phyloP scores from a whole-genome alignment of 495 filamentous ascomycete genomes.

The Penicillium egyptiacum region DNA sequence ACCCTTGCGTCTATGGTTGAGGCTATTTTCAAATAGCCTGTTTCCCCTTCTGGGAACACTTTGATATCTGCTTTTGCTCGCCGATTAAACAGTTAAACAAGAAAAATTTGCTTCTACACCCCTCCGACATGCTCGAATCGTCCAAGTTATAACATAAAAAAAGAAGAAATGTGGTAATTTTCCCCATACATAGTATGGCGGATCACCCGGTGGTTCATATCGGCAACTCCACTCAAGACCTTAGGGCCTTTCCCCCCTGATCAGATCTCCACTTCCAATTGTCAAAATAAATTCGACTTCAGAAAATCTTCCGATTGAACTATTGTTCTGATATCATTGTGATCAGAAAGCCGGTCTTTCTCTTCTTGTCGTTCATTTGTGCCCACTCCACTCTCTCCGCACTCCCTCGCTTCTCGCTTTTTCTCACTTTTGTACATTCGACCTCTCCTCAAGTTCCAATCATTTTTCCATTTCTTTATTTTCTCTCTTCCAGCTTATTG shows the following conservation, averaged over 20 bases:
- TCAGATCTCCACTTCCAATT: conserved; percentile 10
- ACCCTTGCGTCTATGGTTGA: conserved; percentile 2
- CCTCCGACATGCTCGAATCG: background rate
- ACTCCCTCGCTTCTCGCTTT: conserved; percentile 6
- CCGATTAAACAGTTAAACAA: no score
- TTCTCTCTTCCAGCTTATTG: background rate
- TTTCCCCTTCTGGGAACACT: background rate
- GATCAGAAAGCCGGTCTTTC: conserved; percentile 11
- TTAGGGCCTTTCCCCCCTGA: conserved; percentile 7
- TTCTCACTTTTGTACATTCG: background rate
- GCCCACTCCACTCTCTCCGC: conserved; percentile 1
- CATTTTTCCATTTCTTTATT: conserved; percentile 5
- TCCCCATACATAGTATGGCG: background rate
- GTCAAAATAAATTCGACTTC: conserved; percentile 10
- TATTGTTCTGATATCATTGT: background rate
- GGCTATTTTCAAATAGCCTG: conserved; percentile 2
- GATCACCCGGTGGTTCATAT: conserved; percentile 7
- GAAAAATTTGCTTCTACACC: no score
- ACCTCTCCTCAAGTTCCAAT: conserved; percentile 3
- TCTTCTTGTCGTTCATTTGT: conserved; percentile 7
- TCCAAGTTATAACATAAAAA: background rate
- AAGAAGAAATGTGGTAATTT: background rate
- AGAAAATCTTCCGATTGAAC: conserved; percentile 12
- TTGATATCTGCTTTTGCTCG: background rate
- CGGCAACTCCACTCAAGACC: conserved; percentile 3